phyloP scores from a whole-genome alignment of 2,329 filamentous ascomycete genomes.

The Cordyceps javanica region DNA sequence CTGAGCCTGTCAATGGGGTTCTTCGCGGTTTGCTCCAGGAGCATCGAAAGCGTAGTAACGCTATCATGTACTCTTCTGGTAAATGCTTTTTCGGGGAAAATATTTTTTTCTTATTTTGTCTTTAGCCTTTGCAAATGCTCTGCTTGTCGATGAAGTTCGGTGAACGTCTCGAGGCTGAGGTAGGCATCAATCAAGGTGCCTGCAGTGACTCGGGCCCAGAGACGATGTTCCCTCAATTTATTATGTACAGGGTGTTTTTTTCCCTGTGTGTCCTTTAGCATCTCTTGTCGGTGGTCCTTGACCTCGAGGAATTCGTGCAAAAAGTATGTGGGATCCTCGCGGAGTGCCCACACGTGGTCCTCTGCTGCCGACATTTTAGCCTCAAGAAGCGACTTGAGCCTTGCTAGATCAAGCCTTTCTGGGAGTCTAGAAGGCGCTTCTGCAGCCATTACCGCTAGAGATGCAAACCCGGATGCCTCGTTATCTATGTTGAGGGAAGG shows the following conservation, averaged over 20 bases:
- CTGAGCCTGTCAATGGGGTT: constrained; percentile 22
- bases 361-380: constrained; percentile 37
- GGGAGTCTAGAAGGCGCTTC: constrained; percentile 50
- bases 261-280: constrained; percentile 33
- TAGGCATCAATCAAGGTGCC: constrained; percentile 28
- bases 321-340: constrained; percentile 56
- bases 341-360: constrained; percentile 48
- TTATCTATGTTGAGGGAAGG: constrained; percentile 26
- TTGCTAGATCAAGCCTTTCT: constrained; percentile 36
- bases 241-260: constrained; percentile 22
- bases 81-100: constrained; percentile 27
- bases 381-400: constrained; percentile 37
- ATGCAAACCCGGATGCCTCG: constrained; percentile 27
- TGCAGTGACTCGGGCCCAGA: constrained; percentile 36
- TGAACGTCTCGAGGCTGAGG: constrained; percentile 30
- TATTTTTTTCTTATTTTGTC: constrained; percentile 23
- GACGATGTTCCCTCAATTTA: constrained; percentile 14
- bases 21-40: constrained; percentile 28
- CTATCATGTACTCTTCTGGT: constrained; percentile 26
- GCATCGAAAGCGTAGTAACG: constrained; percentile 34
- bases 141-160: constrained; percentile 29
- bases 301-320: constrained; percentile 33
- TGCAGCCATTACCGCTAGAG: constrained; percentile 33
- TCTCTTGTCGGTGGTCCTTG: constrained; percentile 41
- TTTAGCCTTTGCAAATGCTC: constrained; percentile 24